phyloP scores from a whole-genome alignment of 495 filamentous ascomycete species.

The Aspergillus incahuasiensis region DNA sequence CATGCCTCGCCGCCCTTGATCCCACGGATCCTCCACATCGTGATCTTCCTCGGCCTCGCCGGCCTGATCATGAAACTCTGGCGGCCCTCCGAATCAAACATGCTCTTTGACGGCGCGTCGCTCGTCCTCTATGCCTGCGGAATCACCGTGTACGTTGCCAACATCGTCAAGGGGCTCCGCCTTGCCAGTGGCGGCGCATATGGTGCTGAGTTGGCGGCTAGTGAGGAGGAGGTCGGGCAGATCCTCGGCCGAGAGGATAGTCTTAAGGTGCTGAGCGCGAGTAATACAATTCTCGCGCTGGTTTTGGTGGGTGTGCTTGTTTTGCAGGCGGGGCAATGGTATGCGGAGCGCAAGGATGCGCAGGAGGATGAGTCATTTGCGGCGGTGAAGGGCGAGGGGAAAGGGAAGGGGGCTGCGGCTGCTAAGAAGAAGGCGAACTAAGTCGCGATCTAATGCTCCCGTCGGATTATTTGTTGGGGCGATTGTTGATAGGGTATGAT shows the following conservation, averaged over 20 bases:
- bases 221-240: conserved; percentile 16
- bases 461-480: not conserved
- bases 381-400: conserved; percentile 2
- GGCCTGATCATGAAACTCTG: conserved; percentile 94
- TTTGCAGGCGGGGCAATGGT: conserved; percentile 97
- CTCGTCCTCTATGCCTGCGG: conserved; percentile 90
- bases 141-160: conserved; percentile 85
- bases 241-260: conserved; percentile 74
- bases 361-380: conserved; percentile 65
- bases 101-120: conserved; percentile 91
- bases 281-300: conserved; percentile 89
- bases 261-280: conserved; percentile 86
- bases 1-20: conserved; percentile 86
- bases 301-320: conserved; percentile 87
- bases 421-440: conserved; percentile 17
- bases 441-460: not conserved
- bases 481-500: not conserved
- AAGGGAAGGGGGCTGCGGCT: not conserved
- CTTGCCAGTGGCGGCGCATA: conserved; percentile 59
- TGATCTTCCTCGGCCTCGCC: conserved; percentile 78
- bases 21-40: conserved; percentile 87
- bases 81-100: conserved; percentile 83
- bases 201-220: conserved; percentile 40
- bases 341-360: conserved; percentile 87
- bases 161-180: conserved; percentile 89